These are phyloP conservation scores for Candida ponderosae DNA, from an alignment of 805 yeast genomes.

Conservation along the genomic window DNA sequence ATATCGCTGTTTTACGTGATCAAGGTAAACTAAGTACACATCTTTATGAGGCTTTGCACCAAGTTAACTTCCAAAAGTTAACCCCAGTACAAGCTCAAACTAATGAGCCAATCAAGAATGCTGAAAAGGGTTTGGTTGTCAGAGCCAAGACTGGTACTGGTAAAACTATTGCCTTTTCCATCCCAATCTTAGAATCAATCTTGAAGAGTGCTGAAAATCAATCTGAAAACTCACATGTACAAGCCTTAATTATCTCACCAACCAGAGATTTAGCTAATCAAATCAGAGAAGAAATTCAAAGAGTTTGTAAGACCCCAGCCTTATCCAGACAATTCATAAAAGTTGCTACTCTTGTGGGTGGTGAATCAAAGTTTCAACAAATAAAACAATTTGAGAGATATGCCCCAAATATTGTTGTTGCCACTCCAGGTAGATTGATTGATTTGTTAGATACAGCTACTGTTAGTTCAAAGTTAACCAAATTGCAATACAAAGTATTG, in stretches of 20 bases:
- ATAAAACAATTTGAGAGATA: constrained; percentile 21
- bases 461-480: constrained; percentile 36
- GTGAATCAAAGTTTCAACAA: constrained; percentile 37
- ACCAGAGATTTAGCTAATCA: constrained; percentile 89
- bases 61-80: constrained; percentile 41
- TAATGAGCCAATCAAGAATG: constrained; percentile 45
- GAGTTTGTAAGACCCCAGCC: constrained; percentile 28
- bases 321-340: constrained; percentile 22
- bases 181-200: constrained; percentile 65
- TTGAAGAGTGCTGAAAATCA: constrained; percentile 24
- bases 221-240: constrained; percentile 30
- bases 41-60: constrained; percentile 26
- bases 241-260: constrained; percentile 72
- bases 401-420: constrained; percentile 61
- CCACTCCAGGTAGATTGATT: constrained; percentile 82
- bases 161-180: constrained; percentile 81
- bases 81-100: constrained; percentile 67
- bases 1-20: constrained; percentile 17
- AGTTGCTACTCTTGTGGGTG: constrained; percentile 61
- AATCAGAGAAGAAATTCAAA: constrained; percentile 56
- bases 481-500: constrained; percentile 58
- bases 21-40: constrained; percentile 20
- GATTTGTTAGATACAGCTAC: constrained; percentile 47
- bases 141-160: constrained; percentile 96
- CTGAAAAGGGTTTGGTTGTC: constrained; percentile 63